Evolutionary conservation across 2,329 filamentous ascomycete genomes (phyloP).

Genomic region (Amphichorda felina): DNA sequence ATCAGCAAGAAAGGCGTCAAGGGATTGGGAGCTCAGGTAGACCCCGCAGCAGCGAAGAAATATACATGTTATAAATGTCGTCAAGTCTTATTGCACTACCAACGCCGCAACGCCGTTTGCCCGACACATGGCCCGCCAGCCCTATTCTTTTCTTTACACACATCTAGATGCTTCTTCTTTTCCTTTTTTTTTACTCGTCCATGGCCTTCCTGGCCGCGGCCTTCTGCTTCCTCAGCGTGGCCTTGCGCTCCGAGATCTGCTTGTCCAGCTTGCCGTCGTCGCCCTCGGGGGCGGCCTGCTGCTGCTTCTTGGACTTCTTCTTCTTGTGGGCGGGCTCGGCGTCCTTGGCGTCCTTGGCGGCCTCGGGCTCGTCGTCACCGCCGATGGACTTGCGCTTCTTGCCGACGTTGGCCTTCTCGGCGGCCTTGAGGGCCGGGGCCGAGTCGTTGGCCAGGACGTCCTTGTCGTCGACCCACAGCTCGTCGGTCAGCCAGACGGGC

Average conservation of each 20-base stretch:
- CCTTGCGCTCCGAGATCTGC: conserved; percentile 48
- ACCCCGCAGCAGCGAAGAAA: too few relatives aligned
- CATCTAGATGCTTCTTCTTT: background rate
- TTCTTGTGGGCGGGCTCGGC: conserved; percentile 12
- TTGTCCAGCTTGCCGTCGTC: conserved; percentile 42
- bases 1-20: too few relatives aligned
- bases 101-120: conserved; percentile 2
- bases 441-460: conserved; percentile 56
- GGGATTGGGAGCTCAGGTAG: too few relatives aligned
- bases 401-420: conserved; percentile 41
- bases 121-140: too few relatives aligned
- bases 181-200: conserved; percentile 1
- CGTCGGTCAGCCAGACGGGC: conserved; percentile 88
- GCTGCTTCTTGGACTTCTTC: conserved; percentile 15
- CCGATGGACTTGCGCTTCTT: conserved; percentile 51
- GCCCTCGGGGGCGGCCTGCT: conserved; percentile 24
- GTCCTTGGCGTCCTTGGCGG: conserved; percentile 16
- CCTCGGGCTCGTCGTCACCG: conserved; percentile 24
- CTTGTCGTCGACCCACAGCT: conserved; percentile 75
- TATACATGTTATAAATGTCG: too few relatives aligned
- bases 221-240: conserved; percentile 47
- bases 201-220: conserved; percentile 37
- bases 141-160: too few relatives aligned
- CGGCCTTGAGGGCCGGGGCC: conserved; percentile 27
- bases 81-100: background rate